Conservation (phyloP, 345 rosid genomes). For the Erodium maritimum region DNA sequence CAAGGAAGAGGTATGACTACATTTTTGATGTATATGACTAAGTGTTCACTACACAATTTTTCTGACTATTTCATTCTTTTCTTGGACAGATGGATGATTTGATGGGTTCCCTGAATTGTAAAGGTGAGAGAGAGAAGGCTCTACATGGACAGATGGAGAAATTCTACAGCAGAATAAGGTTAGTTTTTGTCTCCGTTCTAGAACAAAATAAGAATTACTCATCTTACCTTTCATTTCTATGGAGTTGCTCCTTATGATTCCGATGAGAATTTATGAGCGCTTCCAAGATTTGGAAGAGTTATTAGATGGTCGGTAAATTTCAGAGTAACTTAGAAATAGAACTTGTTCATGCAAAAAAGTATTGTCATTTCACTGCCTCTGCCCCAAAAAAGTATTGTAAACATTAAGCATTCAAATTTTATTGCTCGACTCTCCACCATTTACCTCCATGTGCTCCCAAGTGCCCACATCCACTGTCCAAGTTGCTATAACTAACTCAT, state of each 20-base stretch:
- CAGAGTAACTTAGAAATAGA: too few relatives aligned
- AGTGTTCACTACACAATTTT: neutral
- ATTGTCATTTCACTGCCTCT: too few relatives aligned
- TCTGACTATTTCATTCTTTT: neutral
- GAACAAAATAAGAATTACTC: slow-evolving; percentile 1
- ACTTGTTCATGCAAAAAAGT: too few relatives aligned
- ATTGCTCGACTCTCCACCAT: too few relatives aligned
- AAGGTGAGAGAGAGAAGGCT: slow-evolving; percentile 84
- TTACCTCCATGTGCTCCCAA: too few relatives aligned
- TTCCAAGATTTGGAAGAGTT: neutral
- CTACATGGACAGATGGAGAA: slow-evolving; percentile 54
- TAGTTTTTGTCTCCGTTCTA: slow-evolving; percentile 13
- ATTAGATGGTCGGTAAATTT: neutral
- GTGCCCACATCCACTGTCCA: too few relatives aligned
- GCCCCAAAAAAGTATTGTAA: too few relatives aligned
- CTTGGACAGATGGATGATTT: slow-evolving; percentile 60
- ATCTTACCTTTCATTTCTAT: neutral
- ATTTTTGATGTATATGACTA: neutral
- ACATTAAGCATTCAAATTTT: too few relatives aligned
- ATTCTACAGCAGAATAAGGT: slow-evolving; percentile 65
- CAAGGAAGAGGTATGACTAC: slow-evolving; percentile 74
- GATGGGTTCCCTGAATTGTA: slow-evolving; percentile 68
- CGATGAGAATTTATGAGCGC: neutral
- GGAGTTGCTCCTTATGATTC: neutral
- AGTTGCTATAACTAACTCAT: too few relatives aligned